Conservation (phyloP, 441 rosid genomes). For the Erysimum cheiri region DNA sequence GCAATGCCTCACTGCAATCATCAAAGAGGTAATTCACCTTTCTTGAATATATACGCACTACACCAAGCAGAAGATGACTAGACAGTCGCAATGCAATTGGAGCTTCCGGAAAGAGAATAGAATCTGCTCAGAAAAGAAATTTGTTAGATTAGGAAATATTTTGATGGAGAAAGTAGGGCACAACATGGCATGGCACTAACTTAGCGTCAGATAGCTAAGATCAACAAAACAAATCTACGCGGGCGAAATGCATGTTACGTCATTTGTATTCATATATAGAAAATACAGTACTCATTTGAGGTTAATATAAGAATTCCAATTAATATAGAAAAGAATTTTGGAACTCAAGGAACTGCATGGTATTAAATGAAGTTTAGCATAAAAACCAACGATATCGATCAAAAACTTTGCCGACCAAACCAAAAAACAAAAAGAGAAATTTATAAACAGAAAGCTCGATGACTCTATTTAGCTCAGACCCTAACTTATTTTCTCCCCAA, state of each 20-base stretch:
- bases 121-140: slow-evolving; percentile 62
- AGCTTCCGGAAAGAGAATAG: slow-evolving; percentile 96
- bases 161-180: not conserved
- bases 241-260: slow-evolving; percentile 1
- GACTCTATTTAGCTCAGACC: not conserved
- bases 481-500: not conserved
- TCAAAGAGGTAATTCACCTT: slow-evolving; percentile 99
- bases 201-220: slow-evolving; percentile 1
- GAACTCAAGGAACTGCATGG: not conserved
- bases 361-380: slow-evolving; percentile 8
- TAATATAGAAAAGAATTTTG: not conserved
- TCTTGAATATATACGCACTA: slow-evolving; percentile 97
- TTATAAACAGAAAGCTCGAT: not conserved
- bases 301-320: slow-evolving; percentile 6
- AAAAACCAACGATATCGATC: not conserved
- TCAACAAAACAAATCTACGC: slow-evolving; percentile 8
- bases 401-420: not conserved
- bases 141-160: slow-evolving; percentile 23
- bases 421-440: not conserved
- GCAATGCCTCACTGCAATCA: slow-evolving; percentile 99
- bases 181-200: slow-evolving; percentile 23
- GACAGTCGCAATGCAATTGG: slow-evolving; percentile 97
- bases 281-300: not conserved
- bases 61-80: slow-evolving; percentile 99
- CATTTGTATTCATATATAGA: not conserved